These are phyloP conservation scores for Sutorius eximius DNA, from an alignment of 1,284 basidiomycete species.

Conservation along the genomic window DNA sequence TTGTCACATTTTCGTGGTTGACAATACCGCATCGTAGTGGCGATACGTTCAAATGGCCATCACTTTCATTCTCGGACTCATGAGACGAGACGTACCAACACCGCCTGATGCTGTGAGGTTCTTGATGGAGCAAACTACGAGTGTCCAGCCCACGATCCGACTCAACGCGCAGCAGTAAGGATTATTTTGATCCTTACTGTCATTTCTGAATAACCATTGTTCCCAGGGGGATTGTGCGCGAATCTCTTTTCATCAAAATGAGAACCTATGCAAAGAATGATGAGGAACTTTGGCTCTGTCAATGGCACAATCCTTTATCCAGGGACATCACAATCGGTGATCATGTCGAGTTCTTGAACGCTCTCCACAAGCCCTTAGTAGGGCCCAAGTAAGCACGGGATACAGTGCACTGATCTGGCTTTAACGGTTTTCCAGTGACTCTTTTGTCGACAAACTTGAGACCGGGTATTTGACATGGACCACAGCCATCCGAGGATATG, in stretches of 20 bases:
- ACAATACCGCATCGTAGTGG: constrained; percentile 60
- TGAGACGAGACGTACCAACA: constrained; percentile 74
- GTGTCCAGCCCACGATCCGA: constrained; percentile 82
- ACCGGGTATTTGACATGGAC: constrained; percentile 91
- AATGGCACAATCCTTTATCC: constrained; percentile 76
- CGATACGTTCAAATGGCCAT: constrained; percentile 82
- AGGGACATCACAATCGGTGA: constrained; percentile 53
- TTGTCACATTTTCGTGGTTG: not conserved
- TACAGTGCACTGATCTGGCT: not conserved
- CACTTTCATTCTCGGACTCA: constrained; percentile 69
- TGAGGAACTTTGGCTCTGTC: constrained; percentile 77
- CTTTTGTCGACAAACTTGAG: constrained; percentile 75
- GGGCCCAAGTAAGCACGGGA: constrained; percentile 27
- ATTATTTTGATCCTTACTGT: constrained; percentile 14
- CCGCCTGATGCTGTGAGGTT: constrained; percentile 67
- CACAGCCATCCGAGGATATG: constrained; percentile 69
- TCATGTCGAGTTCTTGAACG: constrained; percentile 47
- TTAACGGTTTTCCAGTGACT: constrained; percentile 37
- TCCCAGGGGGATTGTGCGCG: constrained; percentile 68
- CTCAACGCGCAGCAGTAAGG: constrained; percentile 67
- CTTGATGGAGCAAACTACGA: constrained; percentile 68
- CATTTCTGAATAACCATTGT: constrained; percentile 13
- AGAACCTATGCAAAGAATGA: constrained; percentile 73
- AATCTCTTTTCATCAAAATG: constrained; percentile 80
- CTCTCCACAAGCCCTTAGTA: constrained; percentile 44